These are phyloP conservation scores for Boletales sp. DNA, from an alignment of 768 basidiomycete genomes.

Conservation along the genomic window DNA sequence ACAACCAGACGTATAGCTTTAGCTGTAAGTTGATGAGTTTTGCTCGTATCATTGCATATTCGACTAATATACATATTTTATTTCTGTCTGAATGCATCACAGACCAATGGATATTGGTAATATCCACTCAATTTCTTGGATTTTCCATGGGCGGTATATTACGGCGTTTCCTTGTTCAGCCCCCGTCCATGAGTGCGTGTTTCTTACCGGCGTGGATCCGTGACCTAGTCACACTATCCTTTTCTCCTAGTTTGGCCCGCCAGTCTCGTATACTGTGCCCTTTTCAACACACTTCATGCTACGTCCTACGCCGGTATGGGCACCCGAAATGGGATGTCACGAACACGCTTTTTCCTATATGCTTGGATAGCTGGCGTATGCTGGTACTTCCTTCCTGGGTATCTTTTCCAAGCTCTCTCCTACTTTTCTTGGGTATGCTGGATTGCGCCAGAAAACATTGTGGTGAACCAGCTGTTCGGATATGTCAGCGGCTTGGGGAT, in stretches of 20 bases:
- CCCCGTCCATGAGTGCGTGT: conserved; percentile 57
- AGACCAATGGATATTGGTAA: conserved; percentile 60
- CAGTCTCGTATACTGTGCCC: conserved; percentile 64
- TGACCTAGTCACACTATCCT: too few species aligned
- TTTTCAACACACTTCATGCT: conserved; percentile 74
- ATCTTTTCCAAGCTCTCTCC: conserved; percentile 62
- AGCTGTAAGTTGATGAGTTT: conserved; percentile 28
- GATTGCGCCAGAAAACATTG: conserved; percentile 69
- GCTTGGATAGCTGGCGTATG: conserved; percentile 31
- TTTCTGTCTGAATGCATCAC: background rate
- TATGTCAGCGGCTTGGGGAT: conserved; percentile 54
- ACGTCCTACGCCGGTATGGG: conserved; percentile 44
- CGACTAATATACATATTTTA: too few species aligned
- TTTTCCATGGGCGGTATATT: conserved; percentile 57
- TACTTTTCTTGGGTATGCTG: conserved; percentile 60
- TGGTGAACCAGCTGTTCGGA: conserved; percentile 75
- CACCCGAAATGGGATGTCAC: conserved; percentile 43
- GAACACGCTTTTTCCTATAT: conserved; percentile 50
- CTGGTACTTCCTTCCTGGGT: conserved; percentile 69
- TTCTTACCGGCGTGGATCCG: background rate
- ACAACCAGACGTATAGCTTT: conserved; percentile 56
- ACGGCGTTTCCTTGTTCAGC: conserved; percentile 61
- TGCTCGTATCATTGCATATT: too few species aligned
- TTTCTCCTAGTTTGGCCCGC: conserved; percentile 62
- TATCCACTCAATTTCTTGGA: conserved; percentile 72